Conservation (phyloP, 768 basidiomycete genomes). For the Sistotremastrum suecicum region DNA sequence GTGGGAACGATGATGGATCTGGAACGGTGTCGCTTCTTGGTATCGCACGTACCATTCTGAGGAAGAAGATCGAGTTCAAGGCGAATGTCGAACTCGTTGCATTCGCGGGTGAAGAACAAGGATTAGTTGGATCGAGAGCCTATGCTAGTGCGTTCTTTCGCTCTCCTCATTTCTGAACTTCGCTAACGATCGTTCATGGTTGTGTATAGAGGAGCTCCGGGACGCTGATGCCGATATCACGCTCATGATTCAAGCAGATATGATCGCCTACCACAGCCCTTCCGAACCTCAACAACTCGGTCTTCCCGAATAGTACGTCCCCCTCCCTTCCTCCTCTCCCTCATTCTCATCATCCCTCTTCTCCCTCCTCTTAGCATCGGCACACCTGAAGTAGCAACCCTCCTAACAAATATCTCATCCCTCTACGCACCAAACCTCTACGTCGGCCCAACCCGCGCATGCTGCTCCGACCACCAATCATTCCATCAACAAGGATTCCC, state of each 20-base stretch:
- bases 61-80: constrained; percentile 53
- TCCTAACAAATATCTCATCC: constrained; percentile 59
- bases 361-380: constrained; percentile 40
- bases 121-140: constrained; percentile 59
- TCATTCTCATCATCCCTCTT: neutral
- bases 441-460: constrained; percentile 60
- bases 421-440: constrained; percentile 72
- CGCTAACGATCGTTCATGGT: neutral
- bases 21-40: constrained; percentile 61
- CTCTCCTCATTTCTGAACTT: neutral
- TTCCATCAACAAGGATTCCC: constrained; percentile 77
- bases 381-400: constrained; percentile 57
- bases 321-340: neutral
- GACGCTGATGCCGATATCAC: constrained; percentile 48
- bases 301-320: constrained; percentile 52
- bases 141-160: constrained; percentile 57
- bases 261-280: constrained; percentile 73
- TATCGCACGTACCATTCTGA: constrained; percentile 63
- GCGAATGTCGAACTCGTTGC: constrained; percentile 68
- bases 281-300: constrained; percentile 77
- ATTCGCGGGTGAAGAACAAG: constrained; percentile 91
- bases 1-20: constrained; percentile 50
- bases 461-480: constrained; percentile 90
- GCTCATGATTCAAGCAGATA: constrained; percentile 84
- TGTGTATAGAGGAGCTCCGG: constrained; percentile 39